phyloP scores from a whole-genome alignment of 164 flowering plant species.

The Magnolia officinalis region DNA sequence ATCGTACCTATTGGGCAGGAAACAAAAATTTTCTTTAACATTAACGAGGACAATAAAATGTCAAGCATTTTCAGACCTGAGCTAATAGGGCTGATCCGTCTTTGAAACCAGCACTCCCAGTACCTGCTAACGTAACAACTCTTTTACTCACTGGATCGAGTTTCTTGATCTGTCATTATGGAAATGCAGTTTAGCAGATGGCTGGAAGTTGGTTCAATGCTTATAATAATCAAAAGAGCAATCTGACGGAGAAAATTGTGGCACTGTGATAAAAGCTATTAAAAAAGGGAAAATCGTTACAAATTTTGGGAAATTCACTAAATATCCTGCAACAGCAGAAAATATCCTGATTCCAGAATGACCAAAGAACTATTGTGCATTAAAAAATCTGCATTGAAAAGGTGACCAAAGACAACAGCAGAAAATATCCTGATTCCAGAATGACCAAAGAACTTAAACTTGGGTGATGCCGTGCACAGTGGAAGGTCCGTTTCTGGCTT shows the following conservation, averaged over 20 bases:
- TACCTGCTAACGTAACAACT: conserved; percentile 76
- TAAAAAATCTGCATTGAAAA: too few relatives aligned
- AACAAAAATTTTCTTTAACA: not conserved
- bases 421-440: too few relatives aligned
- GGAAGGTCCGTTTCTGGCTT: too few relatives aligned
- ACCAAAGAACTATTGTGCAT: too few relatives aligned
- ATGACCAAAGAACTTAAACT: too few relatives aligned
- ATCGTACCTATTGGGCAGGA: too few relatives aligned
- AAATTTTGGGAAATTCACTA: too few relatives aligned
- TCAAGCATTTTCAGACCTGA: conserved; percentile 46
- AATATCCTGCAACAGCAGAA: too few relatives aligned
- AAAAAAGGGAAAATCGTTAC: not conserved
- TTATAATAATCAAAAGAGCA: not conserved
- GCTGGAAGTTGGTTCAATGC: conserved; percentile 5
- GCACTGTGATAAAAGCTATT: not conserved
- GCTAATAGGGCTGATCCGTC: conserved; percentile 67
- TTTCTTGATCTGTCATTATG: conserved; percentile 65
- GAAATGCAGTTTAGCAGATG: conserved; percentile 12
- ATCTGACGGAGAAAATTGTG: not conserved
- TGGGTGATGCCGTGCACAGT: too few relatives aligned
- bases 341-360: too few relatives aligned
- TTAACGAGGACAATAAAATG: not conserved
- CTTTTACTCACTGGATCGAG: conserved; percentile 60
- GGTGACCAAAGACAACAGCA: too few relatives aligned
- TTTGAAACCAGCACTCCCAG: conserved; percentile 89